Conservation (phyloP, 805 yeast genomes). For the Ogataea paradorogensis region DNA sequence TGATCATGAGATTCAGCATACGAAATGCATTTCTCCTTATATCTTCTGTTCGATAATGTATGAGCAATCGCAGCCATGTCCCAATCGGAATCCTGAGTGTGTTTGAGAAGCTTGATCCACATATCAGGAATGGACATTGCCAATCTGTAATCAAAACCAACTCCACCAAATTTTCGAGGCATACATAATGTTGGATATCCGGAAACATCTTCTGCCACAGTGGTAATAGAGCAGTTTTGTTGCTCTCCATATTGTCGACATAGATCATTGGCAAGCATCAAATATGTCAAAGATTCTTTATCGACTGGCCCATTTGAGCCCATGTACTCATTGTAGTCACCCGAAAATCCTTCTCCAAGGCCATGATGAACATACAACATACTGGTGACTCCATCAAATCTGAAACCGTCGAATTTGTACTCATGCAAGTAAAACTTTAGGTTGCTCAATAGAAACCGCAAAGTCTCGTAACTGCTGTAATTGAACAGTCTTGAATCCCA, state of each 20-base stretch:
- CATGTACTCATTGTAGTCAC: constrained; percentile 89
- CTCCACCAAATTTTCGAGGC: constrained; percentile 73
- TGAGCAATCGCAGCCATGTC: constrained; percentile 75
- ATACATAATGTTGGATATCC: constrained; percentile 96
- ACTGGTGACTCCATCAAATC: constrained; percentile 95
- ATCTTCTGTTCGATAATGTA: constrained; percentile 84
- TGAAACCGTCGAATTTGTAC: constrained; percentile 87
- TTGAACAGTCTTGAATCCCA: constrained; percentile 98
- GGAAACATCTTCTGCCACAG: constrained; percentile 95
- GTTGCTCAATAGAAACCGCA: constrained; percentile 81
- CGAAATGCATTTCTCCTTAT: constrained; percentile 83
- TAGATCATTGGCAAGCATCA: constrained; percentile 87
- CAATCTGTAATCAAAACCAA: constrained; percentile 88
- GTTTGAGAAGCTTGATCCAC: constrained; percentile 96
- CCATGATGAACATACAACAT: constrained; percentile 95
- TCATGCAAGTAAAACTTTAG: constrained; percentile 80
- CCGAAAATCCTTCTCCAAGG: constrained; percentile 81
- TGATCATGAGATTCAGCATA: constrained; percentile 97
- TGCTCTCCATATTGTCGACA: constrained; percentile 49
- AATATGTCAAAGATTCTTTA: constrained; percentile 78
- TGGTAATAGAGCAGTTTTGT: constrained; percentile 40
- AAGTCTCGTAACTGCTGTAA: constrained; percentile 87
- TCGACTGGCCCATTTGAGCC: constrained; percentile 75
- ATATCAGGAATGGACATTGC: constrained; percentile 98
- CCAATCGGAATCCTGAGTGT: constrained; percentile 85